Percentiles rank a stretch among this genome's conserved stretches.
These are phyloP conservation scores for Candida sphagnicola DNA, from an alignment of 805 yeast species.

Conservation along the genomic window DNA sequence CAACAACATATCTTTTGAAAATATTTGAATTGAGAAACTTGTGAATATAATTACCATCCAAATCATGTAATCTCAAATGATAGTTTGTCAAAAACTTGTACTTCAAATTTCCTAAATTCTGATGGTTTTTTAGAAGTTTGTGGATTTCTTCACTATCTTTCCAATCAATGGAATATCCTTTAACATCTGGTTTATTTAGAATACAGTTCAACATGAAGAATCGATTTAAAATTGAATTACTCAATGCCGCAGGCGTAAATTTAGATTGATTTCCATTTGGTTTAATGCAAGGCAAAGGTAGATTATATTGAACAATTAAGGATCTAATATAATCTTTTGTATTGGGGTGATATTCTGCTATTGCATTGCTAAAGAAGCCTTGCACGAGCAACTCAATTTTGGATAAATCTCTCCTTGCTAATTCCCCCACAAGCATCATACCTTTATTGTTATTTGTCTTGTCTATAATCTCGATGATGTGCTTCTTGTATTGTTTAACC, in stretches of 20 bases:
- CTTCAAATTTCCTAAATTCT: background rate
- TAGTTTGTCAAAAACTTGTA: background rate
- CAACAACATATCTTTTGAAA: constrained; percentile 1
- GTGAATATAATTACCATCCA: background rate
- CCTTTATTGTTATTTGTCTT: background rate
- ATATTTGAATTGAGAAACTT: background rate
- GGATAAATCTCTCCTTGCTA: constrained; percentile 1
- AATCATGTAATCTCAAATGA: background rate
- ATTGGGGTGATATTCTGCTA: background rate
- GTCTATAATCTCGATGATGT: background rate
- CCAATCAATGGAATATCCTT: background rate
- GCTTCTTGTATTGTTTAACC: background rate
- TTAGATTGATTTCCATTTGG: background rate
- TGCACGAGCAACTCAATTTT: background rate
- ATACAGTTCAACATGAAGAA: constrained; percentile 1
- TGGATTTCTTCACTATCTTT: background rate
- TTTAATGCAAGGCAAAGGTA: constrained; percentile 1
- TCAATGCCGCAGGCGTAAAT: background rate
- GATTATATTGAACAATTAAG: background rate
- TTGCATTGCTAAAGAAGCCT: background rate
- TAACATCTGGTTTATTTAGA: background rate
- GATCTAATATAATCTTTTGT: constrained; percentile 1
- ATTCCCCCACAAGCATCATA: background rate
- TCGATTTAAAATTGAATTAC: constrained; percentile 1
- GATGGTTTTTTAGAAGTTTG: background rate